Percentiles rank a stretch among this genome's conserved stretches.
Conservation (phyloP, 768 basidiomycete genomes). For the Amylocystis lapponica region DNA sequence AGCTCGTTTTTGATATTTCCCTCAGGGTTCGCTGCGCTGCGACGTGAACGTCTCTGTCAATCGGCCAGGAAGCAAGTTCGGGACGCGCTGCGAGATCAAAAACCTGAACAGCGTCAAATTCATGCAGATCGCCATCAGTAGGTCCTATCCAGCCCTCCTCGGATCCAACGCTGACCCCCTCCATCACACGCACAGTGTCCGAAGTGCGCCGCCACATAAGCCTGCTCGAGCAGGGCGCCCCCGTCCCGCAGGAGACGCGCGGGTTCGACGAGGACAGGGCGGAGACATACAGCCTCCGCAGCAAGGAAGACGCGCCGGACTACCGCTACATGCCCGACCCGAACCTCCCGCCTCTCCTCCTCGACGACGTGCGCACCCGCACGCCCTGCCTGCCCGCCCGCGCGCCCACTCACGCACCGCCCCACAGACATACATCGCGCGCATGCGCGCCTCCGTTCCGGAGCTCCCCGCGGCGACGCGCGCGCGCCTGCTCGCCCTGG, state of each 20-base stretch:
- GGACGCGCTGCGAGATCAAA: constrained; percentile 94
- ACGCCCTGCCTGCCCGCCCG: not conserved
- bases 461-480: constrained; percentile 68
- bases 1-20: constrained; percentile 4
- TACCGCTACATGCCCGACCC: constrained; percentile 99
- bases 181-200: constrained; percentile 41
- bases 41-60: constrained; percentile 96
- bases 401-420: no score
- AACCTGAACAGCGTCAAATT: constrained; percentile 91
- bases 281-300: constrained; percentile 76
- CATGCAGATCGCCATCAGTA: constrained; percentile 82
- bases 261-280: constrained; percentile 81
- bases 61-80: constrained; percentile 49
- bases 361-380: constrained; percentile 36
- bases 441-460: constrained; percentile 52
- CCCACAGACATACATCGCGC: constrained; percentile 56
- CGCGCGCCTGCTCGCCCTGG: constrained; percentile 47
- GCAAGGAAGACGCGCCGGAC: constrained; percentile 92
- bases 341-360: constrained; percentile 72
- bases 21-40: constrained; percentile 86
- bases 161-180: not conserved
- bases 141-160: constrained; percentile 16
- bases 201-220: constrained; percentile 79
- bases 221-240: constrained; percentile 36
- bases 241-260: constrained; percentile 80